Evolutionary conservation across 2,329 filamentous ascomycete species (phyloP).

Genomic region (Mollisiaceae sp.): DNA sequence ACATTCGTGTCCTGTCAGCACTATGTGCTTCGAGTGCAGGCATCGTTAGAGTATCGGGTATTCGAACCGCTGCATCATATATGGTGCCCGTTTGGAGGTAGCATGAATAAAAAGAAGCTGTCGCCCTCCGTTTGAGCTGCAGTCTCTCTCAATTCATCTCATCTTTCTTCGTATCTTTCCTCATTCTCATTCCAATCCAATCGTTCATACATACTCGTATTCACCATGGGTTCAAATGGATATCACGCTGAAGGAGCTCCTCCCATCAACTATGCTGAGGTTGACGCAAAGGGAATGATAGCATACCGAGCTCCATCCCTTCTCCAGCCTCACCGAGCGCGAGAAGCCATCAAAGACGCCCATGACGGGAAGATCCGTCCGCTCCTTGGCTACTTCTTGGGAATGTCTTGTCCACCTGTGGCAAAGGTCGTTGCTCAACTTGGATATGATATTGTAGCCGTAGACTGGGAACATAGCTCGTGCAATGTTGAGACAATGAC

Average conservation of each 20-base stretch:
- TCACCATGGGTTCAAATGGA: slow-evolving; percentile 15
- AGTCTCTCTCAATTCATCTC: background rate
- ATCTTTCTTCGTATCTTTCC: background rate
- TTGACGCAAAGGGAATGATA: slow-evolving; percentile 44
- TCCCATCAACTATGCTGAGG: slow-evolving; percentile 10
- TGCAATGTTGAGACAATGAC: slow-evolving; percentile 57
- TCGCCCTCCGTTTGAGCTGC: background rate
- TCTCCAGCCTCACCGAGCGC: slow-evolving; percentile 51
- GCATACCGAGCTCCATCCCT: slow-evolving; percentile 52
- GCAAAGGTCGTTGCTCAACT: slow-evolving; percentile 50
- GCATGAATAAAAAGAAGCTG: slow-evolving; percentile 3
- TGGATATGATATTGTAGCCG: slow-evolving; percentile 51
- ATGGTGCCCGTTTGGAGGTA: background rate
- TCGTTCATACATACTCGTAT: background rate
- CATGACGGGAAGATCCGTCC: slow-evolving; percentile 52
- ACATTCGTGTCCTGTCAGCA: background rate
- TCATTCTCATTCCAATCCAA: background rate
- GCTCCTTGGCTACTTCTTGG: slow-evolving; percentile 50
- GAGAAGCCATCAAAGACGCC: slow-evolving; percentile 53
- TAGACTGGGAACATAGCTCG: slow-evolving; percentile 55
- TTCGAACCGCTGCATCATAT: background rate
- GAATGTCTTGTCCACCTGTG: slow-evolving; percentile 47
- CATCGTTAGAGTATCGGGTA: background rate
- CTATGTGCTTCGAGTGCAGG: background rate
- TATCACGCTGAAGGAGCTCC: slow-evolving; percentile 1